phyloP scores from a whole-genome alignment of 768 basidiomycete species.

The Lactifluus subvellereus region DNA sequence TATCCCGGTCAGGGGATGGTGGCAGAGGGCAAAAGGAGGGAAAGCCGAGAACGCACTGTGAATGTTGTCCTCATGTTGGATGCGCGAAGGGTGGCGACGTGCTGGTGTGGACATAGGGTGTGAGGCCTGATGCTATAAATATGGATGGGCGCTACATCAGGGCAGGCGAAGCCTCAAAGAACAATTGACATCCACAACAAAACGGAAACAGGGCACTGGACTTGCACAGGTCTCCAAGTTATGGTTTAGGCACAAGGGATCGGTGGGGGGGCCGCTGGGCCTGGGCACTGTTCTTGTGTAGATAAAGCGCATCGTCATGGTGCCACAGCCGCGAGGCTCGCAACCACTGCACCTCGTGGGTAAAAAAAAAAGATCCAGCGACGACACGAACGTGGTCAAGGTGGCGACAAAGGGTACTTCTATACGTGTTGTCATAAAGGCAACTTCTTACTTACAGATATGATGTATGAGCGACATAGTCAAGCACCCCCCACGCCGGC shows the following conservation, averaged over 20 bases:
- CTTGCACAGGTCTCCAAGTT: neutral
- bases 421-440: too few species aligned
- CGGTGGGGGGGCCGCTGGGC: neutral
- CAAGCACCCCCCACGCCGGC: slow-evolving; percentile 56
- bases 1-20: neutral
- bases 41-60: slow-evolving; percentile 3
- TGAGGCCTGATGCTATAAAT: slow-evolving; percentile 5
- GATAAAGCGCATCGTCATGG: neutral
- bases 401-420: neutral
- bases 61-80: slow-evolving; percentile 8
- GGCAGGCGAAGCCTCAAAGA: neutral
- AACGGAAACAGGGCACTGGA: neutral
- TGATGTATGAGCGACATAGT: slow-evolving; percentile 69
- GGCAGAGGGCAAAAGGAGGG: neutral
- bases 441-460: slow-evolving; percentile 11
- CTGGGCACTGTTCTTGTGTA: neutral
- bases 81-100: neutral
- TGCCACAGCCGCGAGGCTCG: too few species aligned
- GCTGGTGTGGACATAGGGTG: neutral
- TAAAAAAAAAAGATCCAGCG: too few species aligned
- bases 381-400: neutral
- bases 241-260: neutral
- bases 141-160: neutral
- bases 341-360: too few species aligned
- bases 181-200: neutral